phyloP scores from a whole-genome alignment of 306 rosid genomes.

The Dryas octopetala region DNA sequence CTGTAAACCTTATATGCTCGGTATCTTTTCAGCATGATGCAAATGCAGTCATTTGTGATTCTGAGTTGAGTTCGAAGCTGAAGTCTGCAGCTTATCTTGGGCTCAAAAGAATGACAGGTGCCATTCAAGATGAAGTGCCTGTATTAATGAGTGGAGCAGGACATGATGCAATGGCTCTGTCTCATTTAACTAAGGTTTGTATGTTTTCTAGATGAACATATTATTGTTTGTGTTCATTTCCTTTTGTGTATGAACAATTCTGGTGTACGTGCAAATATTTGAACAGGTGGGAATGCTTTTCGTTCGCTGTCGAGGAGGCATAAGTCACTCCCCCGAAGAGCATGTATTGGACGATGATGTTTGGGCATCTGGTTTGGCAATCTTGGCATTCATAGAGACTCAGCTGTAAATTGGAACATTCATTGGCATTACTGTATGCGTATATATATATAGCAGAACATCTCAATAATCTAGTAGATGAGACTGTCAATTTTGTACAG shows the following conservation, averaged over 20 bases:
- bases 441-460: not conserved
- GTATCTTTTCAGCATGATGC: constrained; percentile 72
- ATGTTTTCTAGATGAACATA: not conserved
- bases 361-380: constrained; percentile 81
- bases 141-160: constrained; percentile 93
- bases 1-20: not conserved
- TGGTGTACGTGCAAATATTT: constrained; percentile 8
- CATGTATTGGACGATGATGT: constrained; percentile 76
- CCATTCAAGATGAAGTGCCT: constrained; percentile 69
- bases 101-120: constrained; percentile 63
- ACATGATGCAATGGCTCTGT: constrained; percentile 95
- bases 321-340: constrained; percentile 90
- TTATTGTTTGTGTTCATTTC: not conserved
- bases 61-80: constrained; percentile 70
- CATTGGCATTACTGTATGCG: not conserved
- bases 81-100: constrained; percentile 72
- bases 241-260: constrained; percentile 4
- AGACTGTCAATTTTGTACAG: not conserved
- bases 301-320: constrained; percentile 90
- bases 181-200: constrained; percentile 80
- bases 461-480: not conserved
- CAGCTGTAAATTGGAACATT: constrained; percentile 21
- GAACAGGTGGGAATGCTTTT: constrained; percentile 89
- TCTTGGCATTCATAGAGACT: constrained; percentile 64
- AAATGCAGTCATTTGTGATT: constrained; percentile 77